Evolutionary conservation across 2,329 filamentous ascomycete species (phyloP).

Genomic region (Aciculosporium take): DNA sequence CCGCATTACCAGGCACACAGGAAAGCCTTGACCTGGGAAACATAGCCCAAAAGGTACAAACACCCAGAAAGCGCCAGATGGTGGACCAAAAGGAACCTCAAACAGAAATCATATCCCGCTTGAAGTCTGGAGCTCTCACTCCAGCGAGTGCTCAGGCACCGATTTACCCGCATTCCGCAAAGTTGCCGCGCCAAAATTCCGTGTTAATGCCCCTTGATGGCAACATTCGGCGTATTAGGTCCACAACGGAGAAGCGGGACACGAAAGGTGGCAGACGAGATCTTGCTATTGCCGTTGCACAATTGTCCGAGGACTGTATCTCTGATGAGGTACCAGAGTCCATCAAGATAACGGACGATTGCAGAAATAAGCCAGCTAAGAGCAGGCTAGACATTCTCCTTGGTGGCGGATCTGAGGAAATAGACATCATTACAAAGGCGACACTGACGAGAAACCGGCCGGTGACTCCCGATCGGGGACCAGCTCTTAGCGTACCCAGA

Average conservation of each 20-base stretch:
- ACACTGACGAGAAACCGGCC: background rate
- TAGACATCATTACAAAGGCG: background rate
- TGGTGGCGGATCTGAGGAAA: conserved; percentile 11
- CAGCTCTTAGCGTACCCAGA: conserved; percentile 19
- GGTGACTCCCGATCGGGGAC: background rate
- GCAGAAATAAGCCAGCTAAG: conserved; percentile 8
- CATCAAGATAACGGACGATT: background rate
- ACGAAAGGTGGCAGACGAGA: conserved; percentile 1
- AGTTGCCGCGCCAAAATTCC: conserved; percentile 11
- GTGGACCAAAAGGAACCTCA: conserved; percentile 9
- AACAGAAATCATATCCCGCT: conserved; percentile 1
- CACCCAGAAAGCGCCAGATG: conserved; percentile 22
- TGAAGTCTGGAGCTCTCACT: conserved; percentile 1
- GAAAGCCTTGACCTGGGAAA: conserved; percentile 45
- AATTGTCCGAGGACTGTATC: conserved; percentile 35
- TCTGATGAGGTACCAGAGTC: conserved; percentile 5
- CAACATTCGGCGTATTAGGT: conserved; percentile 16
- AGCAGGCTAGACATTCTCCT: conserved; percentile 21
- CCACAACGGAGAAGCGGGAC: conserved; percentile 12
- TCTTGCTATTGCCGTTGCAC: background rate
- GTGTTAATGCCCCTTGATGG: conserved; percentile 24
- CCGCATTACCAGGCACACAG: conserved; percentile 22
- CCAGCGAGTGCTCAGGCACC: background rate
- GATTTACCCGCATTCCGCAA: background rate
- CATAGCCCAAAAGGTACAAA: conserved; percentile 18